phyloP scores from a whole-genome alignment of 2,329 filamentous ascomycete genomes.

The Pseudopyricularia javanii region DNA sequence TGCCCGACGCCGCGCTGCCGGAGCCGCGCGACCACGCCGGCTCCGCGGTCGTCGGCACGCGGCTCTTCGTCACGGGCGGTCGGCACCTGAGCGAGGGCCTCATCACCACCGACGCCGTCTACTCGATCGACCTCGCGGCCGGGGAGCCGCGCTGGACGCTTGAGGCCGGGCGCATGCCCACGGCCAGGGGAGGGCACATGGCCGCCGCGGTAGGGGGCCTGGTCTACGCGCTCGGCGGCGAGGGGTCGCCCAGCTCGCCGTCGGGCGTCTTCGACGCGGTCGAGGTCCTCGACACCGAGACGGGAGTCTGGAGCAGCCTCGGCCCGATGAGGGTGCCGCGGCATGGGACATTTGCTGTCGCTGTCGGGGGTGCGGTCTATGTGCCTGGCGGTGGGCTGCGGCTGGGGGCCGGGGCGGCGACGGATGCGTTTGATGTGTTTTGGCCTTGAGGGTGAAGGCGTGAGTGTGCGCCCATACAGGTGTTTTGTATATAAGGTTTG shows the following conservation, averaged over 20 bases:
- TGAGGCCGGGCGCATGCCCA: slow-evolving; percentile 18
- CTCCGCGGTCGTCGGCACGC: slow-evolving; percentile 9
- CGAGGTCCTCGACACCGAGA: slow-evolving; percentile 5
- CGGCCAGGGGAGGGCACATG: slow-evolving; percentile 20
- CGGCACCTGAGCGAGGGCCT: slow-evolving; percentile 15
- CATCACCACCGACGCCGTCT: slow-evolving; percentile 21
- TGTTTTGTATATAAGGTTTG: no score
- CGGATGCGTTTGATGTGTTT: background rate
- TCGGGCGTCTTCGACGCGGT: slow-evolving; percentile 5
- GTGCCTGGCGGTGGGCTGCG: background rate
- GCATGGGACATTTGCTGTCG: slow-evolving; percentile 6
- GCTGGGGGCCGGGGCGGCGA: background rate
- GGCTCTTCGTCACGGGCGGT: slow-evolving; percentile 23
- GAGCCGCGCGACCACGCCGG: slow-evolving; percentile 22
- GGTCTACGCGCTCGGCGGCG: slow-evolving; percentile 24
- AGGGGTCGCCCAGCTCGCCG: slow-evolving; percentile 14
- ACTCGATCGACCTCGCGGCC: slow-evolving; percentile 16
- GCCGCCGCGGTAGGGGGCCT: slow-evolving; percentile 11
- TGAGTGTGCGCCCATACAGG: no score
- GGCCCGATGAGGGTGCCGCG: slow-evolving; percentile 5
- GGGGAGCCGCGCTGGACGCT: slow-evolving; percentile 14
- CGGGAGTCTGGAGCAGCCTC: slow-evolving; percentile 6
- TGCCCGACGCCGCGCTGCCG: slow-evolving; percentile 13
- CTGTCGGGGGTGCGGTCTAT: background rate
- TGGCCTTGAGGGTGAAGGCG: no score